Evolutionary conservation across 140 eudicot species (phyloP), one percentile per base, ranked within the genome.

Genomic region (Oenanthe javanica): DNA sequence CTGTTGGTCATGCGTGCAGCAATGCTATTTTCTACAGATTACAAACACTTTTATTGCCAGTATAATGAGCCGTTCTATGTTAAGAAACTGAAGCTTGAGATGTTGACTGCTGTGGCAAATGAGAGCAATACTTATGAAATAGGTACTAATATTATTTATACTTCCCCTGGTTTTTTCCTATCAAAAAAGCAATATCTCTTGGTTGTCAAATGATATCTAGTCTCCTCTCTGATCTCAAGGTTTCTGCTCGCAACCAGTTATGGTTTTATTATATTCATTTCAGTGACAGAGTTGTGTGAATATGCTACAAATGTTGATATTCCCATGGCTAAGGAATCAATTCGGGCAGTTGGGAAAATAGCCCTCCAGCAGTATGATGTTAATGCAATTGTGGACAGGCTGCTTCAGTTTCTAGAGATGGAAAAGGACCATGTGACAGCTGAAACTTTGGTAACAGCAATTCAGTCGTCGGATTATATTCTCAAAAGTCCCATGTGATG

Each of bases 371-470:
- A 94, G 79, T 94, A 94, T 83, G 98, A 94, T 46, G 98, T 94
- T 42, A 94, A 94, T 87, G 98, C 97, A 25, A 94, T 94, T 85
- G 98, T 94, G 70, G 98, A 94, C 82, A 89, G 98, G 85, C 84
- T 94, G 86, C 97, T 94, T 79, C 98, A 94, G 88, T 94, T 94
- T 88, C 84, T 94, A 79, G 98, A 94, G 90, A 92, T 94, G 98
- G 98, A 94, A 79, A 94, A 94, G 84, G 98, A 94, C 83, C 86
- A 94, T 79, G 98, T 94, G 72, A 94, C 98, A 50, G 98, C 97
- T 63, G 98, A 94, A 86, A 94, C 98, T 77, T 89, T 94, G 86
- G 98, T 94, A 87, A 78, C 70, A 40, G 77, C 25, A 19, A 77
- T 27, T 40, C n/a, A 72, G 42, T 45, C 11, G 42, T 6, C 9